Conservation (phyloP, 805 yeast species). For the Candida patagonica region DNA sequence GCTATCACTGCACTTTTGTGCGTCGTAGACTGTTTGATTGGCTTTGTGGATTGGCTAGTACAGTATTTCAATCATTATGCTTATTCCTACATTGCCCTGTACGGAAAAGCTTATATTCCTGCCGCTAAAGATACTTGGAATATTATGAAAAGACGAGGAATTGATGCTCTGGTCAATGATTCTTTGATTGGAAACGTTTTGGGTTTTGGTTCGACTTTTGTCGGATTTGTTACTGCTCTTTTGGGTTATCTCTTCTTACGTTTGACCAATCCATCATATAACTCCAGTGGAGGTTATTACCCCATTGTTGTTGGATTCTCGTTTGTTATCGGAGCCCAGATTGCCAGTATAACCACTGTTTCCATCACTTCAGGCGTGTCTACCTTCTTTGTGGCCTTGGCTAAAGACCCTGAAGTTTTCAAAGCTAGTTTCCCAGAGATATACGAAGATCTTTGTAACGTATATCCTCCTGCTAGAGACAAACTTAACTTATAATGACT, state of each 20-base stretch:
- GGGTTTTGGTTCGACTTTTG: slow-evolving; percentile 64
- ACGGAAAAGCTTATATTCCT: slow-evolving; percentile 66
- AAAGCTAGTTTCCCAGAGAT: slow-evolving; percentile 60
- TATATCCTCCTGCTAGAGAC: slow-evolving; percentile 61
- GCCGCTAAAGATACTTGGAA: slow-evolving; percentile 80
- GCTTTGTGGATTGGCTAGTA: slow-evolving; percentile 68
- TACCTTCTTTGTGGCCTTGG: slow-evolving; percentile 75
- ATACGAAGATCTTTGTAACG: slow-evolving; percentile 53
- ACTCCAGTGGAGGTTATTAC: slow-evolving; percentile 46
- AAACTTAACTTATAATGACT: slow-evolving; percentile 28
- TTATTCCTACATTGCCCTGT: slow-evolving; percentile 75
- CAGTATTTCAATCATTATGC: slow-evolving; percentile 87
- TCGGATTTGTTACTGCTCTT: slow-evolving; percentile 56
- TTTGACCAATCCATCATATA: slow-evolving; percentile 60
- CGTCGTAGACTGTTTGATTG: slow-evolving; percentile 43
- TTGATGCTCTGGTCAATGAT: slow-evolving; percentile 79
- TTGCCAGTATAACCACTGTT: slow-evolving; percentile 61
- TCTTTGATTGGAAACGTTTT: slow-evolving; percentile 71
- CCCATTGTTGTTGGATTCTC: slow-evolving; percentile 71
- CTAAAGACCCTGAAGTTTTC: slow-evolving; percentile 78
- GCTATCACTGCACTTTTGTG: slow-evolving; percentile 45
- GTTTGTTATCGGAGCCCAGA: slow-evolving; percentile 64
- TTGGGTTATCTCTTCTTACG: slow-evolving; percentile 57
- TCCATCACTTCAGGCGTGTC: slow-evolving; percentile 75
- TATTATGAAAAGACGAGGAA: slow-evolving; percentile 66